Evolutionary conservation across 106 monocot genomes (phyloP).

Genomic region (Dendrobium officinale): DNA sequence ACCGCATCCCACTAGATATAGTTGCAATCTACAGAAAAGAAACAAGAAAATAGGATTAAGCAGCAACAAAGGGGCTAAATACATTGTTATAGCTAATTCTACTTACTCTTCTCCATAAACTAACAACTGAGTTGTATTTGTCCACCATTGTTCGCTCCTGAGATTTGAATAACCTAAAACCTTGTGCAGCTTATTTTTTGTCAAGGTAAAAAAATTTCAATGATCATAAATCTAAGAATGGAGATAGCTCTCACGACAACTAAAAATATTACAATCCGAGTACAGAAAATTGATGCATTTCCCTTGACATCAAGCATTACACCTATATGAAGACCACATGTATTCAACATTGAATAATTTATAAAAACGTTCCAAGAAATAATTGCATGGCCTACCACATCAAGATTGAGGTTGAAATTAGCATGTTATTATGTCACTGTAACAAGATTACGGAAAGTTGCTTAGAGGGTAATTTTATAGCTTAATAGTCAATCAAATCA

Average conservation of each 20-base stretch:
- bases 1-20: slow-evolving; percentile 67
- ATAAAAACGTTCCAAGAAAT: background rate
- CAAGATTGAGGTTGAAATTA: background rate
- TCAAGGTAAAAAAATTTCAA: slow-evolving; percentile 31
- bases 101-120: slow-evolving; percentile 92
- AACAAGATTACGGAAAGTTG: background rate
- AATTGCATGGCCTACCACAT: background rate
- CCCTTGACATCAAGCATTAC: background rate
- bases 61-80: background rate
- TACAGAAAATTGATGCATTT: background rate
- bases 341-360: background rate
- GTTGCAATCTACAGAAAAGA: slow-evolving; percentile 51
- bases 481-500: background rate
- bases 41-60: slow-evolving; percentile 9
- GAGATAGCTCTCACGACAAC: background rate
- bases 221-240: background rate
- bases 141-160: slow-evolving; percentile 65
- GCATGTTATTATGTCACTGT: background rate
- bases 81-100: background rate
- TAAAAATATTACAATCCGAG: background rate
- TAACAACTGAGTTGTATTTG: slow-evolving; percentile 71
- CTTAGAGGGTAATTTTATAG: background rate
- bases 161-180: slow-evolving; percentile 72
- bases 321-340: background rate
- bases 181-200: slow-evolving; percentile 51